A percentile compares a stretch with the other conserved stretches of the same genome.
Conservation (phyloP, 225 moss, liverwort and hornwort genomes). For the Anthoceros angustus region DNA sequence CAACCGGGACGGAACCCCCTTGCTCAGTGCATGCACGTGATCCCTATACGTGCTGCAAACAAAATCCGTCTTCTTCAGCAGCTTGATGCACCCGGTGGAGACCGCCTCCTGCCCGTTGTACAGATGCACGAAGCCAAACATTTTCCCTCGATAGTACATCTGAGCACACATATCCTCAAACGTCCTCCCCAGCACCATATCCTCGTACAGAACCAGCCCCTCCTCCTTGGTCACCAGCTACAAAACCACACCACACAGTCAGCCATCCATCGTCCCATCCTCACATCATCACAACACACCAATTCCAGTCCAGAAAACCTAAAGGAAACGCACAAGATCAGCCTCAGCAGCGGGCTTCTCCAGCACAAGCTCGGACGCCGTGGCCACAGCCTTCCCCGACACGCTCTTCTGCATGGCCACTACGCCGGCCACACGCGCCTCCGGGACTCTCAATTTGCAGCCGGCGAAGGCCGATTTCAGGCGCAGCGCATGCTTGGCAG, state of each 20-base stretch:
- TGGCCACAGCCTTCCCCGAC: not conserved
- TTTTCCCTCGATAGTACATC: not conserved
- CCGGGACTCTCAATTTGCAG: not conserved
- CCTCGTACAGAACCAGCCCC: slow-evolving; percentile 3
- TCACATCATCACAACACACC: too few species aligned
- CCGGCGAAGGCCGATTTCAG: not conserved
- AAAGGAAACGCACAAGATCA: not conserved
- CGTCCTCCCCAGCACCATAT: slow-evolving; percentile 5
- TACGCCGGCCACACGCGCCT: not conserved
- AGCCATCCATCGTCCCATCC: too few species aligned
- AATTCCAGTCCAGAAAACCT: too few species aligned
- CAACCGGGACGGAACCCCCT: not conserved
- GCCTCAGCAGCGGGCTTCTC: not conserved
- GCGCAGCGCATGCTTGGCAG: not conserved
- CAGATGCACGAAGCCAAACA: slow-evolving; percentile 1
- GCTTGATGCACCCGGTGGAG: slow-evolving; percentile 4
- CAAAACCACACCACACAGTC: not conserved
- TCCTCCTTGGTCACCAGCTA: not conserved
- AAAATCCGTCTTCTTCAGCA: not conserved
- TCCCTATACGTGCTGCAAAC: not conserved
- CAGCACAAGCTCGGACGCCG: slow-evolving; percentile 4
- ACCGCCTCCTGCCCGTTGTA: slow-evolving; percentile 4
- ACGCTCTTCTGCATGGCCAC: not conserved
- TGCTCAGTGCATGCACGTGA: not conserved
- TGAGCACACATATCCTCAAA: slow-evolving; percentile 2